Conservation (phyloP, 1,284 basidiomycete genomes). For the Thecaphora thlaspeos region DNA sequence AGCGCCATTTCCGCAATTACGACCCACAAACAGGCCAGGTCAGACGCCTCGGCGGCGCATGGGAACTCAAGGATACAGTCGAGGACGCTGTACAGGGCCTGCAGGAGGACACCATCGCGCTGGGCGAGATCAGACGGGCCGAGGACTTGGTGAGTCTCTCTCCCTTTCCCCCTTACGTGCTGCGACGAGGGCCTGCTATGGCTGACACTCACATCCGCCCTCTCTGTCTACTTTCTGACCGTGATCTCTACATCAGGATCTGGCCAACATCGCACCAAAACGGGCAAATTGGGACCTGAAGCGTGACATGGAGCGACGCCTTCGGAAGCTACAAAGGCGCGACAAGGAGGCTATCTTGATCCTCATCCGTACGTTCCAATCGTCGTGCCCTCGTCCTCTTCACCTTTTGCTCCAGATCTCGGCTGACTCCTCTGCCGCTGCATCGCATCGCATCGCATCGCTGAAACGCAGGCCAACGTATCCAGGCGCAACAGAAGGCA, state of each 20-base stretch:
- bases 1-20: slow-evolving; percentile 56
- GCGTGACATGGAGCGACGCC: slow-evolving; percentile 85
- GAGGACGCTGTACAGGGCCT: slow-evolving; percentile 81
- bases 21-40: slow-evolving; percentile 54
- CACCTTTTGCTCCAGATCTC: no score
- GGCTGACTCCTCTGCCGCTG: no score
- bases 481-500: slow-evolving; percentile 26
- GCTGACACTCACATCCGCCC: no score
- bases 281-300: slow-evolving; percentile 96
- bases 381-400: slow-evolving; percentile 2
- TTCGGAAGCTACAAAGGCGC: slow-evolving; percentile 80
- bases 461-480: slow-evolving; percentile 23
- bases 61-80: slow-evolving; percentile 75
- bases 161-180: not conserved
- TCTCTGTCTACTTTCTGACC: no score
- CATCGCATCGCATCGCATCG: not conserved
- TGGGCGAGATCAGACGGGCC: slow-evolving; percentile 77
- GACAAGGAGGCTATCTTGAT: slow-evolving; percentile 89
- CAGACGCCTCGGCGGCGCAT: slow-evolving; percentile 60
- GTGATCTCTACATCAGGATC: slow-evolving; percentile 69
- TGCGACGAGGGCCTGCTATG: no score
- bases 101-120: slow-evolving; percentile 76
- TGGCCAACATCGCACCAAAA: slow-evolving; percentile 95
- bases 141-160: slow-evolving; percentile 76
- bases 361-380: slow-evolving; percentile 71